Evolutionary conservation across 1,139 yeast species (phyloP), one percentile per base, ranked within the genome.

Genomic region (Pichia sp.): DNA sequence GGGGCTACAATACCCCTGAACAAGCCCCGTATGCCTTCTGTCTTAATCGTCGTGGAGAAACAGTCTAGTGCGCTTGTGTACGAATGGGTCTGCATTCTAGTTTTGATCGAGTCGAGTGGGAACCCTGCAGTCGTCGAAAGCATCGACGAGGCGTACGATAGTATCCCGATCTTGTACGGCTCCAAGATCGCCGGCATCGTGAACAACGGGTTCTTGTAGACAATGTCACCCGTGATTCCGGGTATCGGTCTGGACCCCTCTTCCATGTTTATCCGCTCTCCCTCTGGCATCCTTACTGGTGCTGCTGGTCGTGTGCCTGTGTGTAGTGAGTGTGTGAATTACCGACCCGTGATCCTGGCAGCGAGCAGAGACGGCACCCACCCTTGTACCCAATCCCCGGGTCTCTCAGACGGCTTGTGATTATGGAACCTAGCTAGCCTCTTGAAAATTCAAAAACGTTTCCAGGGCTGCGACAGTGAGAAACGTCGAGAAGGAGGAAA

Each of bases 31-130:
- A 84, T 46, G 0, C 96, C 96, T 64, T 87, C 96, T 8, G 74
- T 71, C 10, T 66, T 63, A 46, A 82, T 74, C 0, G 96, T 86
- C 51, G 77, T 73, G 38, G 66, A 66, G 16, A 85, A 72, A 66
- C 96, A 89, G 55, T 82, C 83, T 59, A 76, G 69, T 48, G 85
- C 78, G 48, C 81, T 76, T 12, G 73, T 72, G 69, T 81, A 88
- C 49, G 78, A 76, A 68, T 87, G 87, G 0, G 96, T 86, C 67
- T 90, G 96, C 81, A 87, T 84, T 60, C 96, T 72, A 0, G 95
- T 88, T 68, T 90, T 90, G 55, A 90, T 76, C 12, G 95, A 85
- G 67, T 90, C 97, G 50, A 90, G 69, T 0, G 97, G 97, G 65
- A 84, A 89, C 9, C 95, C 95, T 16, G 83, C 76, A 6, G 83